Evolutionary conservation across 2,329 filamentous ascomycete genomes (phyloP).

Genomic region (Neoscytalidium dimidiatum): DNA sequence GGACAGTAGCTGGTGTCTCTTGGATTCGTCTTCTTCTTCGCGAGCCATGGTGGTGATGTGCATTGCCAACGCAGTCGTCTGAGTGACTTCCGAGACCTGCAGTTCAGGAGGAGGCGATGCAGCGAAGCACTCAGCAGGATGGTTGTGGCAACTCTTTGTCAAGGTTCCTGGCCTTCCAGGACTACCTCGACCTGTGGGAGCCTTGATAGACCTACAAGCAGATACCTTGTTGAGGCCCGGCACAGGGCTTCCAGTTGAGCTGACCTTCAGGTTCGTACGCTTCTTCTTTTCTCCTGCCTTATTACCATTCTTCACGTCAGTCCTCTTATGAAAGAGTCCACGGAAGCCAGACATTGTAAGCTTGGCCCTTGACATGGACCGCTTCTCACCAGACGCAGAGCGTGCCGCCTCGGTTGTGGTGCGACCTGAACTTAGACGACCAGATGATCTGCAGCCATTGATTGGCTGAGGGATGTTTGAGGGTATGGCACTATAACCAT

Average conservation of each 20-base stretch:
- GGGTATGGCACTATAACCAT: not conserved
- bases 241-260: not conserved
- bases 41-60: not conserved
- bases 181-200: not conserved
- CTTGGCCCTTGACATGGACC: slow-evolving; percentile 4
- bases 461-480: slow-evolving; percentile 6
- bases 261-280: not conserved
- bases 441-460: not conserved
- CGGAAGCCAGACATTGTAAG: slow-evolving; percentile 16
- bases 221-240: not conserved
- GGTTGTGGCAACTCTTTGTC: slow-evolving; percentile 25
- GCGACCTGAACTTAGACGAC: not conserved
- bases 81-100: not conserved
- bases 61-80: not conserved
- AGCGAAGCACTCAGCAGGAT: not conserved
- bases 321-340: slow-evolving; percentile 14
- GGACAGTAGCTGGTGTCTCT: slow-evolving; percentile 6
- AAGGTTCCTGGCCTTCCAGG: not conserved
- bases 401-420: not conserved
- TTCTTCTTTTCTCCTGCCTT: slow-evolving; percentile 3
- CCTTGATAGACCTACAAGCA: not conserved
- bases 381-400: not conserved
- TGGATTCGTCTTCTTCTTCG: not conserved
- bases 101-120: not conserved
- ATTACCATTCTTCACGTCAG: not conserved